Evolutionary conservation across 2,329 filamentous ascomycete genomes (phyloP).

Genomic region (Chaetomium sp.): DNA sequence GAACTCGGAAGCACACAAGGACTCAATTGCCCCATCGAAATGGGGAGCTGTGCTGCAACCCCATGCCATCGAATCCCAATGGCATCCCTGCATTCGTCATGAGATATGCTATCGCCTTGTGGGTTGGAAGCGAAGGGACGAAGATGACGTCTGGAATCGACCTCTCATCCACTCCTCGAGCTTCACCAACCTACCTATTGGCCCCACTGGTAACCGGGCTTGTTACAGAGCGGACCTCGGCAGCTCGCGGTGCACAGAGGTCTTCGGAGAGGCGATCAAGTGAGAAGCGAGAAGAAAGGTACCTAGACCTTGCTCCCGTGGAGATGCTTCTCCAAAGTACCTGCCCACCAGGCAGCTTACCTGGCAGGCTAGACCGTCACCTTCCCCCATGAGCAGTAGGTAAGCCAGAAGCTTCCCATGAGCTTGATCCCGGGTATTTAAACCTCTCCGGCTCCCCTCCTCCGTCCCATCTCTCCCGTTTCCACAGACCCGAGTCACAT

Average conservation of each 20-base stretch:
- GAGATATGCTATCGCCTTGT: not conserved
- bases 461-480: not conserved
- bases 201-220: constrained; percentile 2
- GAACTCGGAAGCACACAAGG: not conserved
- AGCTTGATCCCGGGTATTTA: not conserved
- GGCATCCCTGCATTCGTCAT: not conserved
- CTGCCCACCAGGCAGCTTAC: not conserved
- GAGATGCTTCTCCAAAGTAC: constrained; percentile 1
- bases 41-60: constrained; percentile 6
- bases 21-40: not conserved
- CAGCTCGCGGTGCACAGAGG: not conserved
- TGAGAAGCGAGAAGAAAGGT: not conserved
- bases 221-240: not conserved
- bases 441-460: not conserved
- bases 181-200: not conserved
- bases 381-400: not conserved
- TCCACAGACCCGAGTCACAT: not conserved
- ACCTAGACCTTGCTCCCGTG: not conserved
- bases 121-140: not conserved
- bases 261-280: not conserved
- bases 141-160: constrained; percentile 1
- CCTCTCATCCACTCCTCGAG: not conserved
- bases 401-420: not conserved
- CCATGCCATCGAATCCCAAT: not conserved
- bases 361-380: not conserved